Percentiles rank a stretch among this genome's conserved stretches.
phyloP scores from a whole-genome alignment of 116 monocot genomes.

The Papilionanthe hybrid region DNA sequence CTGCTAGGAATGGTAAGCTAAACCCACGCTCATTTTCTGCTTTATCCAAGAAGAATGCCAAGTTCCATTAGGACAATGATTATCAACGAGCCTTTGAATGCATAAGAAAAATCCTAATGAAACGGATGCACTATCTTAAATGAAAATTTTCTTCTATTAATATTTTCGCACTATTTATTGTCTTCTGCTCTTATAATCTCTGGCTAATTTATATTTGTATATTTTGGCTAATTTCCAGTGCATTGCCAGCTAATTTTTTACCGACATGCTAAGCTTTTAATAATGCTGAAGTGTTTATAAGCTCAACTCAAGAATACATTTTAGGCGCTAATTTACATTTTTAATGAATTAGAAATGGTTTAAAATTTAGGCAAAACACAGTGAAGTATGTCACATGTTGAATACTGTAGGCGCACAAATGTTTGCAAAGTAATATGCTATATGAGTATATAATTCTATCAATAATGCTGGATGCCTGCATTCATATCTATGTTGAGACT shows the following conservation, averaged over 20 bases:
- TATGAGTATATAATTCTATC: background rate
- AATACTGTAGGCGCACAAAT: background rate
- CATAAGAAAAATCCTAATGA: background rate
- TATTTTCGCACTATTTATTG: background rate
- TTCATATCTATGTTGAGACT: background rate
- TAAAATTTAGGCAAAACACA: background rate
- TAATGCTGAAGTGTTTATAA: background rate
- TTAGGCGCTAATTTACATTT: background rate
- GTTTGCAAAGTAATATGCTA: background rate
- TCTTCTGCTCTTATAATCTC: background rate
- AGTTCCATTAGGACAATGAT: too few species aligned
- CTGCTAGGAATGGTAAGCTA: conserved; percentile 38
- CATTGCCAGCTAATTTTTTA: background rate
- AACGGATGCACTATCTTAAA: background rate
- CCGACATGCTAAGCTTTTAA: background rate
- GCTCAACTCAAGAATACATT: background rate
- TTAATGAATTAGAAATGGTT: background rate
- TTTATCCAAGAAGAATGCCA: too few species aligned
- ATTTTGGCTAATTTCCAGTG: background rate
- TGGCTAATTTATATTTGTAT: background rate
- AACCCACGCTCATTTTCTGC: too few species aligned
- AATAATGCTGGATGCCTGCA: background rate
- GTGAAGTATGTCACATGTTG: background rate
- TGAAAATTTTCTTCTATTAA: background rate
- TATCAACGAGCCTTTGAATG: too few species aligned